Evolutionary conservation across 2,329 filamentous ascomycete genomes (phyloP).

Genomic region (Alternaria rosae): DNA sequence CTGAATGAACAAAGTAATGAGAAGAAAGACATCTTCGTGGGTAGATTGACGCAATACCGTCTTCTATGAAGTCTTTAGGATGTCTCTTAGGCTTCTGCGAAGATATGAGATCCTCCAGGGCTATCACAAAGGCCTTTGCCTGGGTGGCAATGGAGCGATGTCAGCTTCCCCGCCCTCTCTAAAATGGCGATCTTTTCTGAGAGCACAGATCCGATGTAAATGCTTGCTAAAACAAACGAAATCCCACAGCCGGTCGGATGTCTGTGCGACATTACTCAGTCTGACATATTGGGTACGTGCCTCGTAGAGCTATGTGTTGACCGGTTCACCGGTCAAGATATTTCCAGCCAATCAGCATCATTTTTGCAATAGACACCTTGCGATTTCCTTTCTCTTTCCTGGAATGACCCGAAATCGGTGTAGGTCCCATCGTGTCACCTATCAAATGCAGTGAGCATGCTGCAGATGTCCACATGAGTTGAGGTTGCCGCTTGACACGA

Average conservation of each 20-base stretch:
- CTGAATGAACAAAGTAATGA: background rate
- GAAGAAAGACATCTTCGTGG: background rate
- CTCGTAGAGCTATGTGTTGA: background rate
- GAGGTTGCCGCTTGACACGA: slow-evolving; percentile 3
- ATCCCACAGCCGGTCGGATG: background rate
- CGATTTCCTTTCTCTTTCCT: slow-evolving; percentile 10
- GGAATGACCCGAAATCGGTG: slow-evolving; percentile 11
- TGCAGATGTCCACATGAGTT: slow-evolving; percentile 7
- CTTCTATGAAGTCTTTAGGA: background rate
- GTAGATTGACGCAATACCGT: background rate
- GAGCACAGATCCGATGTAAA: background rate
- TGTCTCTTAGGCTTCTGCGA: background rate
- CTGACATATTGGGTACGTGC: background rate
- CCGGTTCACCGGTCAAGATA: slow-evolving; percentile 16
- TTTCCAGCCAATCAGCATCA: slow-evolving; percentile 17
- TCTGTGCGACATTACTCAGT: slow-evolving; percentile 1
- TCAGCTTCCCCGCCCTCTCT: background rate
- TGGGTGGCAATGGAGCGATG: background rate
- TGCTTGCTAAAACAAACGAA: background rate
- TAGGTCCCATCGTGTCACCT: slow-evolving; percentile 9
- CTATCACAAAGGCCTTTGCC: background rate
- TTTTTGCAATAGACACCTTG: slow-evolving; percentile 7
- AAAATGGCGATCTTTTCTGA: background rate
- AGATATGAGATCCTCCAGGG: background rate
- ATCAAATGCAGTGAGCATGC: slow-evolving; percentile 2